These are phyloP conservation scores for Neurospora discreta DNA, from an alignment of 495 filamentous ascomycete species.

Conservation along the genomic window DNA sequence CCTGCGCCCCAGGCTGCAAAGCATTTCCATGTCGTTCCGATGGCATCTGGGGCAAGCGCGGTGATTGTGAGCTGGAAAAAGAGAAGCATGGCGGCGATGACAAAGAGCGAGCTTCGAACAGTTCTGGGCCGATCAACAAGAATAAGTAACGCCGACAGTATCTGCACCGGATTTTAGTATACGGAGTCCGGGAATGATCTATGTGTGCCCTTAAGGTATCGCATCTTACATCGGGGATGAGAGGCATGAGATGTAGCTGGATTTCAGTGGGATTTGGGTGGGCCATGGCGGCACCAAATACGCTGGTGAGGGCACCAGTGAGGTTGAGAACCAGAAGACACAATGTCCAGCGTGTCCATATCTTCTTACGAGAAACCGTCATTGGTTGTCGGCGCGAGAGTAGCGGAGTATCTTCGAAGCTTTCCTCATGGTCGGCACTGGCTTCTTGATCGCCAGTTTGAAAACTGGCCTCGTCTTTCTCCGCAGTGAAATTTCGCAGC, in stretches of 20 bases:
- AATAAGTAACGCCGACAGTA: slow-evolving; percentile 14
- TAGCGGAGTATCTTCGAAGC: neutral
- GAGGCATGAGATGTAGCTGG: slow-evolving; percentile 8
- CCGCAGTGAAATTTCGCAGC: slow-evolving; percentile 18
- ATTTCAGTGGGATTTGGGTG: slow-evolving; percentile 3
- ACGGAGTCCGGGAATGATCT: neutral
- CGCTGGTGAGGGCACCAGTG: slow-evolving; percentile 1
- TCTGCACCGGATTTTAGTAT: neutral
- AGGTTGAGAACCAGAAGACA: slow-evolving; percentile 9
- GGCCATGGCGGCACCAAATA: slow-evolving; percentile 1
- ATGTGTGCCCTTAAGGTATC: neutral
- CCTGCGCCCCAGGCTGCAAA: slow-evolving; percentile 4
- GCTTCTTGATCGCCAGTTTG: neutral
- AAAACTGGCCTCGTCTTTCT: slow-evolving; percentile 1
- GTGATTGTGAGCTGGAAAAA: slow-evolving; percentile 7
- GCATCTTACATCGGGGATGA: slow-evolving; percentile 16
- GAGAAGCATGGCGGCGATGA: slow-evolving; percentile 12
- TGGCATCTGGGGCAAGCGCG: slow-evolving; percentile 3
- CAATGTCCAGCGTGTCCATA: slow-evolving; percentile 13
- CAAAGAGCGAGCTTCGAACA: slow-evolving; percentile 13
- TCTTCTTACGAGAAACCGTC: neutral
- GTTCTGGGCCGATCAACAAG: slow-evolving; percentile 15
- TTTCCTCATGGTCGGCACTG: neutral
- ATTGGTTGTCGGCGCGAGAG: neutral
- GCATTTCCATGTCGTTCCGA: neutral